Conservation (phyloP, 805 yeast genomes). For the Schwanniomyces occidentalis region DNA sequence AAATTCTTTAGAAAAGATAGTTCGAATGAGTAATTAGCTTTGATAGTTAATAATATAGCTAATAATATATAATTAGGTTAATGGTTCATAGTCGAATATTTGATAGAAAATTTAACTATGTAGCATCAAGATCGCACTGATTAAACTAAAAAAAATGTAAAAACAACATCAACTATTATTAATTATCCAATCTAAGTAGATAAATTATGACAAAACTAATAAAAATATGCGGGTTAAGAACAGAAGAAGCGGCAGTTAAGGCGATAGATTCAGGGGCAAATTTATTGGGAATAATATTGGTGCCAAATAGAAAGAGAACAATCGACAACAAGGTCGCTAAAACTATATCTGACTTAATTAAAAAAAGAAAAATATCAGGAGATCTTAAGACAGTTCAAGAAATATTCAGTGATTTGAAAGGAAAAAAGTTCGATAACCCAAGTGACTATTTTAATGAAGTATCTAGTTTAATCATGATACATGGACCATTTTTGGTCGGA, state of each 20-base stretch:
- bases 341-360: conserved; percentile 27
- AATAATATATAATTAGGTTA: too few species aligned
- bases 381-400: conserved; percentile 20
- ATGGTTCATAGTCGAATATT: too few species aligned
- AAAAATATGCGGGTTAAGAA: conserved; percentile 82
- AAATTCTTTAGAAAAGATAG: conserved; percentile 45
- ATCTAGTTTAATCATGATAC: conserved; percentile 23
- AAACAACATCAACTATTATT: too few species aligned
- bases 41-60: too few species aligned
- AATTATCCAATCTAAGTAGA: neutral
- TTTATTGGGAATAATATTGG: conserved; percentile 81
- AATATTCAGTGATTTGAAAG: conserved; percentile 13
- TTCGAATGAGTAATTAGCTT: conserved; percentile 9
- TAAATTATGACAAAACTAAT: conserved; percentile 41
- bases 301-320: conserved; percentile 78
- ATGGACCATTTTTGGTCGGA: conserved; percentile 79
- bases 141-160: too few species aligned
- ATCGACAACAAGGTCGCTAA: conserved; percentile 39
- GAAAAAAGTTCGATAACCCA: conserved; percentile 10
- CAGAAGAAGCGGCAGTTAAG: conserved; percentile 62
- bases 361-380: conserved; percentile 17
- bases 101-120: too few species aligned
- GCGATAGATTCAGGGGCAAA: conserved; percentile 77
- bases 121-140: too few species aligned
- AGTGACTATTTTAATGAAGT: conserved; percentile 32